These are phyloP conservation scores for Cladophialophora yegresii DNA, from an alignment of 2,329 filamentous ascomycete genomes.

Conservation along the genomic window DNA sequence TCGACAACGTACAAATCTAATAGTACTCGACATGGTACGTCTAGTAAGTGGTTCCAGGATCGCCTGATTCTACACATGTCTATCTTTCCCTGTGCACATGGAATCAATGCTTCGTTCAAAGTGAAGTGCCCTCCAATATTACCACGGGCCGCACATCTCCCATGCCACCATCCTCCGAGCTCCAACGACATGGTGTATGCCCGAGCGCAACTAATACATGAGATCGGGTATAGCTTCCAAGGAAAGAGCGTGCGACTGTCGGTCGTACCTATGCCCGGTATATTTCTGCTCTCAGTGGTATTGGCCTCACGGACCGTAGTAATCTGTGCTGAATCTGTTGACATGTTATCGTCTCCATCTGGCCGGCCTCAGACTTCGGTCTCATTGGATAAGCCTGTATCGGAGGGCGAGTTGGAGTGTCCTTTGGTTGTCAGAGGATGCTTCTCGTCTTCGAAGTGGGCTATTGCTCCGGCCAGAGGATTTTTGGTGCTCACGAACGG, in stretches of 20 bases:
- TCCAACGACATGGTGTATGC: conserved; percentile 19
- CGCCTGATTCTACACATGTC: not conserved
- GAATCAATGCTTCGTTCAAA: conserved; percentile 21
- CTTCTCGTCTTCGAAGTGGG: conserved; percentile 25
- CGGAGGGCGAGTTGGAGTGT: not conserved
- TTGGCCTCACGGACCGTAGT: conserved; percentile 7
- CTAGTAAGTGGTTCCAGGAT: not conserved
- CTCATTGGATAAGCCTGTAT: conserved; percentile 2
- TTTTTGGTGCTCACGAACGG: conserved; percentile 32
- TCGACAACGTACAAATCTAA: not conserved
- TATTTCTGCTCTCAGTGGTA: conserved; percentile 19
- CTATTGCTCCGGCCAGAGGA: conserved; percentile 28
- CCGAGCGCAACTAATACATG: conserved; percentile 27
- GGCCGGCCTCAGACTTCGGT: not conserved
- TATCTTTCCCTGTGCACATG: not conserved
- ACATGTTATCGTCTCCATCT: not conserved
- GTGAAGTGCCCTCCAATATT: conserved; percentile 14
- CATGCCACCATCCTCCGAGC: conserved; percentile 21
- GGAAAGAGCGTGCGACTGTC: conserved; percentile 27
- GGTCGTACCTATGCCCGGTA: conserved; percentile 26
- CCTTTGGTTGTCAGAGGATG: conserved; percentile 1
- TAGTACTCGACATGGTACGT: not conserved
- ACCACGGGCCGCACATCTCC: conserved; percentile 15
- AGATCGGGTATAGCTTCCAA: conserved; percentile 30
- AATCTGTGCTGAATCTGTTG: not conserved